phyloP scores from a whole-genome alignment of 306 rosid genomes.

The Sindora glabra region DNA sequence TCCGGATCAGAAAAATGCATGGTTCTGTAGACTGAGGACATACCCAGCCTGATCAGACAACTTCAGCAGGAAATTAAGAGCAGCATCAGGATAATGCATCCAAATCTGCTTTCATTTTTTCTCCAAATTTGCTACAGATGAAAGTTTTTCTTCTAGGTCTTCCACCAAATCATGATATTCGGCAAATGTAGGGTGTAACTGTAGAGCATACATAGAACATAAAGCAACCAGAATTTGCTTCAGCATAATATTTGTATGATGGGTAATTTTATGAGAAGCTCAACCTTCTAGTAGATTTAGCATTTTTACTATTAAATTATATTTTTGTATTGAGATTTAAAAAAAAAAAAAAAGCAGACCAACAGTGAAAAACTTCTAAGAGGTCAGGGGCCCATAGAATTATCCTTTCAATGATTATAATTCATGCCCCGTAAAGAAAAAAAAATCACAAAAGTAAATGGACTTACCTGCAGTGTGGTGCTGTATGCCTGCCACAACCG shows the following conservation, averaged over 20 bases:
- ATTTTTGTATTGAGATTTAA: no score
- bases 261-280: no score
- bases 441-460: no score
- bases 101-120: constrained; percentile 18
- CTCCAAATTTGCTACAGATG: constrained; percentile 38
- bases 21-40: constrained; percentile 1
- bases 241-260: background rate
- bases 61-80: constrained; percentile 23
- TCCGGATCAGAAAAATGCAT: constrained; percentile 14
- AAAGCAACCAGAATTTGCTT: background rate
- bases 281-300: no score
- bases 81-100: constrained; percentile 16
- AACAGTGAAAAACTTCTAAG: no score
- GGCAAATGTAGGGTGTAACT: constrained; percentile 54
- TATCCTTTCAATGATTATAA: background rate
- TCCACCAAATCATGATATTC: constrained; percentile 73
- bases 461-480: constrained; percentile 65
- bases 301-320: no score
- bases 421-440: background rate
- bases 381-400: no score
- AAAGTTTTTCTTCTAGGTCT: constrained; percentile 68
- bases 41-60: constrained; percentile 1
- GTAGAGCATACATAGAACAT: constrained; percentile 20
- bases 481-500: constrained; percentile 85
- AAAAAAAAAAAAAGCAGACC: no score